Evolutionary conservation across 2,329 filamentous ascomycete species (phyloP).

Genomic region (Fusarium euwallaceae): DNA sequence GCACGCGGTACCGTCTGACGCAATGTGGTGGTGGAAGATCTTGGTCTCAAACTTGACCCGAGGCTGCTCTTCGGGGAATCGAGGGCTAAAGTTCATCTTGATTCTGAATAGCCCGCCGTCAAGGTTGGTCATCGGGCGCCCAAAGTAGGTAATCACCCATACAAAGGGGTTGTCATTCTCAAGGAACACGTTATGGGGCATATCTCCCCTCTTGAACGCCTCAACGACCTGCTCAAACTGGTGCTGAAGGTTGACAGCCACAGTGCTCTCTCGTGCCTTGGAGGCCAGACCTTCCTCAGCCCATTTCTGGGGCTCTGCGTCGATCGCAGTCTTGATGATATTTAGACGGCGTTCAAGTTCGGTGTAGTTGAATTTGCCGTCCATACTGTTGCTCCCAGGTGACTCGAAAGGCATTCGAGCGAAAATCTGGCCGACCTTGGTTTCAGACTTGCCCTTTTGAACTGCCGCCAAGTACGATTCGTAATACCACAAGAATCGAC

Average conservation of each 20-base stretch:
- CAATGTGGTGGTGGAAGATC: conserved; percentile 90
- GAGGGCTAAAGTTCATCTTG: conserved; percentile 82
- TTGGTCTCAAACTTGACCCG: conserved; percentile 83
- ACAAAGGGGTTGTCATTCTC: conserved; percentile 88
- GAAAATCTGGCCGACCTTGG: conserved; percentile 75
- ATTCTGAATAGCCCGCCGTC: conserved; percentile 92
- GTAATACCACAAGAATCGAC: conserved; percentile 95
- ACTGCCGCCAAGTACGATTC: conserved; percentile 85
- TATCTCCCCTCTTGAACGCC: conserved; percentile 77
- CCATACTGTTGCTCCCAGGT: conserved; percentile 80
- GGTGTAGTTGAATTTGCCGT: conserved; percentile 85
- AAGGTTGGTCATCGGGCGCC: conserved; percentile 90
- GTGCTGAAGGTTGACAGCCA: conserved; percentile 84
- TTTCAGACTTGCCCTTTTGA: conserved; percentile 72
- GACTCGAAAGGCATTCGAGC: conserved; percentile 88
- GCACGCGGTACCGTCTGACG: conserved; percentile 83
- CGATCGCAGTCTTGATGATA: conserved; percentile 76
- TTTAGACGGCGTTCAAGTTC: conserved; percentile 78
- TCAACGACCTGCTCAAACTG: conserved; percentile 88
- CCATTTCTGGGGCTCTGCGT: conserved; percentile 81
- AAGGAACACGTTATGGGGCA: conserved; percentile 81
- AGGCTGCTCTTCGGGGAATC: conserved; percentile 90
- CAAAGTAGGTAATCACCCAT: conserved; percentile 91
- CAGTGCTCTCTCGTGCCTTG: conserved; percentile 75
- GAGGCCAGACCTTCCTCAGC: conserved; percentile 74